phyloP scores from a whole-genome alignment of 2,329 filamentous ascomycete species.

The Paecilomyces formosus region DNA sequence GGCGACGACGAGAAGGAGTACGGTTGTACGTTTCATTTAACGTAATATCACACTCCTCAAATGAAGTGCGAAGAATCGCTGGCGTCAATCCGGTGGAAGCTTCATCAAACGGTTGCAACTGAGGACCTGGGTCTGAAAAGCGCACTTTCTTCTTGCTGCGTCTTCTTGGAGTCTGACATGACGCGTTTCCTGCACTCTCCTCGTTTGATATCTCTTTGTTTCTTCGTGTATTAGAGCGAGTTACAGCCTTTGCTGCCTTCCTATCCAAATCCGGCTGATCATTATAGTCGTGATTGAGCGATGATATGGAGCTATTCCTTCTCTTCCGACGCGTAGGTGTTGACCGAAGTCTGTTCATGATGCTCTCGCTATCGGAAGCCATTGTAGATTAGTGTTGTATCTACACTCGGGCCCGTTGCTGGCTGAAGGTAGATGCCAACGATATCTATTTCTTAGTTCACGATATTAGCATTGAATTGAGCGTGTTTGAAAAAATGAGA shows the following conservation, averaged over 20 bases:
- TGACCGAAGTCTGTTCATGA: slow-evolving; percentile 14
- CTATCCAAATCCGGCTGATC: background rate
- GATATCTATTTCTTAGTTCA: background rate
- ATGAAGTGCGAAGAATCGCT: slow-evolving; percentile 31
- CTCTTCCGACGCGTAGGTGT: slow-evolving; percentile 19
- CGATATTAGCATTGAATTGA: background rate
- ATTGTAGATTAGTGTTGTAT: background rate
- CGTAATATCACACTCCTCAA: slow-evolving; percentile 18
- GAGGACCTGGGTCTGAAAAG: slow-evolving; percentile 37
- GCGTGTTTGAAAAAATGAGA: background rate
- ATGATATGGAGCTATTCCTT: slow-evolving; percentile 14
- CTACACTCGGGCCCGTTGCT: background rate
- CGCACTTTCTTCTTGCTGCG: slow-evolving; percentile 34
- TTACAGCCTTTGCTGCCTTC: background rate
- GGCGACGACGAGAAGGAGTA: slow-evolving; percentile 18
- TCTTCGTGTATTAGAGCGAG: background rate
- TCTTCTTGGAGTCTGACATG: slow-evolving; percentile 20
- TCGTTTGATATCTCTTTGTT: background rate
- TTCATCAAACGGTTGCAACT: slow-evolving; percentile 10
- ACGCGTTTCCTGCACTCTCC: background rate
- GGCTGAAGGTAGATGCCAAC: background rate
- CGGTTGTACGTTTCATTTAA: slow-evolving; percentile 13
- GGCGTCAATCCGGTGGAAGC: slow-evolving; percentile 39
- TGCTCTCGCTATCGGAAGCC: background rate
- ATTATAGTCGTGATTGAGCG: slow-evolving; percentile 2